Base-by-base conservation (phyloP, 257 asterid species). In the Lithospermum erythrorhizon region DNA sequence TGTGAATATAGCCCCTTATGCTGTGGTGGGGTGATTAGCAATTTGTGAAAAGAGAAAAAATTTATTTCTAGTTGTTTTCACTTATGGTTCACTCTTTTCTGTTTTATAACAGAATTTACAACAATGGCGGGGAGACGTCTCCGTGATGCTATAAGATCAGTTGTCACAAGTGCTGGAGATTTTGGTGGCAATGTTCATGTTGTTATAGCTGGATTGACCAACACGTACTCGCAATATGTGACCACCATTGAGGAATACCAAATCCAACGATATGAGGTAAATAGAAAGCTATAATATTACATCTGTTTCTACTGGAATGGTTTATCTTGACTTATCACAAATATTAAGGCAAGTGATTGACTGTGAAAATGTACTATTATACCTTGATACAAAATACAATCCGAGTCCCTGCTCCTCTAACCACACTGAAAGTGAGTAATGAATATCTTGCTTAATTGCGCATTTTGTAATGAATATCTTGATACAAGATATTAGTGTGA, bases 81-180 rank as follows among this genome's bases (percentile, higher is more conserved):
- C 30, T 27, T 68, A 55, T 25, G n/a, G 13, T 8, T 56, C 32
- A 27, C 11, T 37, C 19, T 24, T 21, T n/a, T 23, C 37, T 55
- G 29, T 58, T 21, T 53, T 47, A 19, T 55, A 32, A 65, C 81
- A 90, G 98, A 93, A 79, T 93, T 88, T 80, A 79, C 94, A 62
- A 93, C 98, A 54, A 93, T 93, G 98, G 90, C 98, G 37, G 98
- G 98, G 65, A 86, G 98, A 71, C 86, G 97, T 59, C 95, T 93
- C 61, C 84, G 97, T 49, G 98, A 93, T 78, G 95, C 97, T 21
- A 86, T 93, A 65, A 84, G 61, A 83, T 59, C 62, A 35, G 86
- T 68, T 53, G 80, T 93, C 37, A 72, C 70, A 5, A 71, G 77
- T 70, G 77, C 79, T 71, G 73, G 66, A 61, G 66, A 75, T 72